Conservation (phyloP, 2,329 filamentous ascomycete genomes). For the Hypoxylon sp. region DNA sequence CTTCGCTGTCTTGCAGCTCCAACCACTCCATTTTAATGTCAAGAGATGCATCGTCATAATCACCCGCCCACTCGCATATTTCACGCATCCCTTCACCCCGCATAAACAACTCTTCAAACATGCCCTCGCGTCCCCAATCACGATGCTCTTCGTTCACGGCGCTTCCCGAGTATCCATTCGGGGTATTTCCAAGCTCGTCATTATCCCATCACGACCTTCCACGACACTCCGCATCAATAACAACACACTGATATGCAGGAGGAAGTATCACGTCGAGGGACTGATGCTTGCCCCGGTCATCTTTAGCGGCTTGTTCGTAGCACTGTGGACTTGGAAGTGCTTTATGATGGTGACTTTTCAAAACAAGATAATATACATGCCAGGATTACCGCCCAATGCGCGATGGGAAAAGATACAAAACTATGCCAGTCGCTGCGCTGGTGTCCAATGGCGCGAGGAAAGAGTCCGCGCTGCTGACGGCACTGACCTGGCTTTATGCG, state of each 20-base stretch:
- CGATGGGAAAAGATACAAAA: slow-evolving; percentile 75
- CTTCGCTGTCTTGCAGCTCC: slow-evolving; percentile 24
- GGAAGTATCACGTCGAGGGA: slow-evolving; percentile 55
- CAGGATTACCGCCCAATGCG: slow-evolving; percentile 78
- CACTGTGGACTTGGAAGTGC: slow-evolving; percentile 76
- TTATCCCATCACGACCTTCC: slow-evolving; percentile 40
- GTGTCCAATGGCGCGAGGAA: slow-evolving; percentile 76
- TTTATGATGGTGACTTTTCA: slow-evolving; percentile 82
- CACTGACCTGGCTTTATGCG: slow-evolving; percentile 72
- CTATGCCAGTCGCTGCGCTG: slow-evolving; percentile 70
- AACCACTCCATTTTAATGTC: slow-evolving; percentile 29
- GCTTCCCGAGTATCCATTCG: slow-evolving; percentile 33
- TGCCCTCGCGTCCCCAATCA: slow-evolving; percentile 41
- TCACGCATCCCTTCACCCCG: slow-evolving; percentile 35
- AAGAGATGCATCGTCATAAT: slow-evolving; percentile 37
- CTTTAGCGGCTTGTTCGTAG: slow-evolving; percentile 74
- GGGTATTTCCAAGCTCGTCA: slow-evolving; percentile 28
- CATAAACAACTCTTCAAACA: slow-evolving; percentile 38
- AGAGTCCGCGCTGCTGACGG: slow-evolving; percentile 72
- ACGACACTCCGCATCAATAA: slow-evolving; percentile 41
- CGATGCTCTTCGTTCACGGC: slow-evolving; percentile 41
- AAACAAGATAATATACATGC: slow-evolving; percentile 87
- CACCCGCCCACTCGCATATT: slow-evolving; percentile 39
- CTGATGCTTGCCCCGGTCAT: slow-evolving; percentile 74
- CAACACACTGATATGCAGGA: slow-evolving; percentile 43